Evolutionary conservation across 768 basidiomycete genomes (phyloP), one percentile per base, ranked within the genome.

Genomic region (Rhizopogon vinicolor): DNA sequence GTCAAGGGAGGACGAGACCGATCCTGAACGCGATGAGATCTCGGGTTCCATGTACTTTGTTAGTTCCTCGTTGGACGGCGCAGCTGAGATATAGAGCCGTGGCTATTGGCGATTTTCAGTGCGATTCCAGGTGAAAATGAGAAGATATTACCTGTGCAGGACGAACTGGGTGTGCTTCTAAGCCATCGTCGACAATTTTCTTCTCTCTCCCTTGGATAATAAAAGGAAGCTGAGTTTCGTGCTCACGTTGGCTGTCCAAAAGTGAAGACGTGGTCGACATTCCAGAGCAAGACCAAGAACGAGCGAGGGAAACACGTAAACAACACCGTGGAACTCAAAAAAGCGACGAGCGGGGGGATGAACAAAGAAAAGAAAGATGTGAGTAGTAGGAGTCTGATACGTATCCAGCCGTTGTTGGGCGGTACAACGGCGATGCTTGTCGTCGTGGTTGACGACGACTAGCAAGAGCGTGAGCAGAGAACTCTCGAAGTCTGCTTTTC

Each of bases 1-100:
- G 75, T 93, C 91, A 53, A 93, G 77, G 43, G 91, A 90, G 33
- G 90, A 91, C 44, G 87, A 84, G 50, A 87, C 78, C 29, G 91
- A 92, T 19, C 75, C 75, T 41, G 90, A 84, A 67, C 89, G 89
- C 52, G 86, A 84, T 49, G 72, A 59, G 22, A 65, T 35, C 55
- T 75, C 68, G 43, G 68, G 67, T 51, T 83, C 82, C 53, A 71
- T 74, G 60, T 84, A 81, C 55, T 71, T 68, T 22, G 22, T 19
- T 59, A 64, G 58, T 60, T 61, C 58, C 58, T 58, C 55, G 31
- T 61, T 55, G 61, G 72, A 63, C 28, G 70, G 63, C 45, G 65
- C 65, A 44, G 75, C 74, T 60, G 79, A 77, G 57, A 83, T 68
- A 59, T 78, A 78, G 41, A 82, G 68, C 60, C 73, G 76, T 56